Evolutionary conservation across 257 asterid species (phyloP).

Genomic region (Pogostemon cablin): DNA sequence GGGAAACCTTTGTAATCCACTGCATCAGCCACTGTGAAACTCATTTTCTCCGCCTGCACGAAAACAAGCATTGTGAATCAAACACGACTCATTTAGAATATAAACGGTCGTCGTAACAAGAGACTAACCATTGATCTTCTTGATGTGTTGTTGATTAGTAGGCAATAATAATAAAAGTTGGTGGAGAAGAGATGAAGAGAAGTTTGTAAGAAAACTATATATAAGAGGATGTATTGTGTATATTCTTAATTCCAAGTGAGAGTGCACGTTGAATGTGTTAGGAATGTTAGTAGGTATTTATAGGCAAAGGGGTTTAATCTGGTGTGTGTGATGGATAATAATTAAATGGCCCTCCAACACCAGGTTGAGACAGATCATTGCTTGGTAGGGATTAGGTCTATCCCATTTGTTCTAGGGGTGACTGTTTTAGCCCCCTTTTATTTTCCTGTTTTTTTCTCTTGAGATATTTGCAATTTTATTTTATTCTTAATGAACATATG

Average conservation of each 20-base stretch:
- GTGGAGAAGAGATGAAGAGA: background rate
- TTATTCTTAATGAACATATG: too few species aligned
- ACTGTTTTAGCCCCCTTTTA: too few species aligned
- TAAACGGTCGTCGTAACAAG: too few species aligned
- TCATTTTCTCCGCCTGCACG: conserved; percentile 53
- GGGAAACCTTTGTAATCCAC: conserved; percentile 80
- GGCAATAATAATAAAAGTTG: background rate
- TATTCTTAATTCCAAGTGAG: conserved; percentile 21
- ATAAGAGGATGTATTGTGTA: background rate
- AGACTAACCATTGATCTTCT: conserved; percentile 42
- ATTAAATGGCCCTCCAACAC: conserved; percentile 49
- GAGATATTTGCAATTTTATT: conserved; percentile 5
- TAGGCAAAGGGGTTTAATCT: conserved; percentile 42
- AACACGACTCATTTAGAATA: too few species aligned
- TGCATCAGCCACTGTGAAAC: conserved; percentile 65
- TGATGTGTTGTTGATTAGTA: background rate
- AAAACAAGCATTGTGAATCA: background rate
- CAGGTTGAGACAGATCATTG: conserved; percentile 40
- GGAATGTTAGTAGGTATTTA: conserved; percentile 43
- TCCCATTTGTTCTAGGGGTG: conserved; percentile 55
- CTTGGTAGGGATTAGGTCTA: conserved; percentile 50
- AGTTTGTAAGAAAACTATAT: conserved; percentile 10
- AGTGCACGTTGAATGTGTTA: conserved; percentile 25
- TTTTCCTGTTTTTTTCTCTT: background rate
- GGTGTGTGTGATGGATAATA: background rate